These are phyloP conservation scores for Eimeria praecox DNA, from an alignment of 169 alveolate species.

Conservation along the genomic window DNA sequence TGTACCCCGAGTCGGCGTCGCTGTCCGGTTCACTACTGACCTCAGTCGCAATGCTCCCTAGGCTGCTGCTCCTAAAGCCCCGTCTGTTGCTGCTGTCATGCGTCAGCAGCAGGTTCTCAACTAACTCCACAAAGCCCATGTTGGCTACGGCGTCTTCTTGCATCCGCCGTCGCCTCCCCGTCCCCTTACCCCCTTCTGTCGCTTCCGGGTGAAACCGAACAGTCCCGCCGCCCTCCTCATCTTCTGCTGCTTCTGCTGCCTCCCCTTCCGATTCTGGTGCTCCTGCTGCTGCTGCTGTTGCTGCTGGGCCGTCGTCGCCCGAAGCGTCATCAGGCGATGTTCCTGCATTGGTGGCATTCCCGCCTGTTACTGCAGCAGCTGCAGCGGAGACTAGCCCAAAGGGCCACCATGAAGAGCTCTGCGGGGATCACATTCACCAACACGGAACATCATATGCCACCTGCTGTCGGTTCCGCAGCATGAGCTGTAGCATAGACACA, in stretches of 20 bases:
- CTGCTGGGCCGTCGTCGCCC: constrained; percentile 15
- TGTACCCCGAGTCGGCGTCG: constrained; percentile 20
- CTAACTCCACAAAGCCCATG: constrained; percentile 65
- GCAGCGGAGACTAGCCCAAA: constrained; percentile 61
- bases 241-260: constrained; percentile 19
- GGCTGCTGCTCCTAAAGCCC: constrained; percentile 57
- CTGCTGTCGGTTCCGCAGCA: not conserved
- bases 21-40: constrained; percentile 58
- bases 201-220: constrained; percentile 53
- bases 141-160: constrained; percentile 50
- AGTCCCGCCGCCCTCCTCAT: not conserved
- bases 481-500: too few relatives aligned
- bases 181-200: constrained; percentile 23
- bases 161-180: constrained; percentile 29
- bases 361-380: constrained; percentile 48
- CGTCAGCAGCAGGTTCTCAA: constrained; percentile 54
- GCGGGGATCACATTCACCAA: not conserved
- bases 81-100: constrained; percentile 61
- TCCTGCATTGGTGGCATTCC: not conserved
- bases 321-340: constrained; percentile 36
- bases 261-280: not conserved
- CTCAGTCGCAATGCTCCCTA: constrained; percentile 47
- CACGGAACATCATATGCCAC: not conserved
- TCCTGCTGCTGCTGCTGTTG: constrained; percentile 12
- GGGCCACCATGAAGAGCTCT: constrained; percentile 66